Base-by-base conservation (phyloP, 2,329 filamentous ascomycete genomes). In the Chaetomiaceae sp. region DNA sequence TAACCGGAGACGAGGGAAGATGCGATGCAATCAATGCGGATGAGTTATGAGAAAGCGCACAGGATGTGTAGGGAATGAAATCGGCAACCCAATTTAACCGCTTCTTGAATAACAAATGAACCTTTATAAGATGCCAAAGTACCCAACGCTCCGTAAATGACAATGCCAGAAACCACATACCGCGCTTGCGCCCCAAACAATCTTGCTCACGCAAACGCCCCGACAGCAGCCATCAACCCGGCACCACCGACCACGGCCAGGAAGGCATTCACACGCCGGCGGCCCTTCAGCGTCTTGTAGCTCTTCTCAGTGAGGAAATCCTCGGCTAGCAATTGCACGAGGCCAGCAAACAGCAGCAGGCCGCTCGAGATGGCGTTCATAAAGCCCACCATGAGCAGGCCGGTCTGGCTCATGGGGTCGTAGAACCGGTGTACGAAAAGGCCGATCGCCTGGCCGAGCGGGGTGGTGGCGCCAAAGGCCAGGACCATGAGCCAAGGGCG, bases 281-380 rank as follows among this genome's bases (percentile, higher is more conserved):
- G 75, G 0, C 84, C 84, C 47, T 74, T 75, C 30, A 88, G 67
- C 17, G 77, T 70, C 56, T 73, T 75, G 72, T 86, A 88, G 63
- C 83, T 87, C 69, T 86, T 83, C 55, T 88, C 84, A 11, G 78
- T 81, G 49, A 89, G 60, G 56, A 94, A 94, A 58, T 95, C 88
- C 65, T 94, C 88, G 0, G 87, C 85, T 38, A 95, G 72, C 17
- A 95, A 72, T 67, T 95, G 87, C 4, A 94, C 88, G 35, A 95
- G 68, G 0, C 86, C 87, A 0, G 88, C 88, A 61, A 91, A 94
- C 3, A 94, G 71, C 22, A 95, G 66, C 41, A 95, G 70, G 0
- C 88, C 88, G 41, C 84, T 83, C 9, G 84, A 89, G 42, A 94
- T 84, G 32, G 86, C 87, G 59, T 95, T 94, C 75, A 91, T 93